Base-by-base conservation (phyloP, 2,329 filamentous ascomycete genomes). In the Dryadomyces quercivorus region DNA sequence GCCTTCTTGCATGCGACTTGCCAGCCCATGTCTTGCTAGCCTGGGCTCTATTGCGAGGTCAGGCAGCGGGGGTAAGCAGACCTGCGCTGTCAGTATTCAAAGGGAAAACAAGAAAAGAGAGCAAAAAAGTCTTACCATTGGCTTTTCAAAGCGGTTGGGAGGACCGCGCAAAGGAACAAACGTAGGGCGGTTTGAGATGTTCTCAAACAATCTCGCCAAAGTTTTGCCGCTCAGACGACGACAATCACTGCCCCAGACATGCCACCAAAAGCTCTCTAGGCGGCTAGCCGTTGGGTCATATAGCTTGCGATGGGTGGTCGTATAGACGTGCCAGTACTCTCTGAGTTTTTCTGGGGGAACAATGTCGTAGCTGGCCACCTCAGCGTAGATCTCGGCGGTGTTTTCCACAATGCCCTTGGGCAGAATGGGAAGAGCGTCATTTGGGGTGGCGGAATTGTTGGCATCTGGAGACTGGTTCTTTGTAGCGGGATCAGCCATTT, bases 251-350 rank as follows among this genome's bases (percentile, higher is more conserved):
- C 80, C 79, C 73, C 78, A 79, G 53, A 84, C 77, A 61, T 82
- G 80, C 75, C 79, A 83, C 80, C 80, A 84, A 60, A 82, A 82
- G 61, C 82, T 80, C 62, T 84, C 80, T 20, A 83, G 67, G 18
- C 81, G 77, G 56, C 75, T 76, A 31, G 80, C 78, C 3, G 78
- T 83, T n/a, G 80, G 80, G 60, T 84, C 80, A 56, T 75, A 71
- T 36, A 82, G 71, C 59, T 74, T 74, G 61, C 77, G 76, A 58
- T 77, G 76, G 16, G 78, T 83, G 34, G 74, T 80, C 12, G 80
- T 80, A 60, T 82, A 84, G 5, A 81, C 80, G 66, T 78, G 75
- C 74, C 78, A 82, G 62, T 78, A 77, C 60, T 75, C 69, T 61
- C 70, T 71, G 53, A 82, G 74, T 58, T 78, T 75, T 56, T 79